Base-by-base conservation (phyloP, 176 grass and related monocot genomes). In the Leersia perrieri region DNA sequence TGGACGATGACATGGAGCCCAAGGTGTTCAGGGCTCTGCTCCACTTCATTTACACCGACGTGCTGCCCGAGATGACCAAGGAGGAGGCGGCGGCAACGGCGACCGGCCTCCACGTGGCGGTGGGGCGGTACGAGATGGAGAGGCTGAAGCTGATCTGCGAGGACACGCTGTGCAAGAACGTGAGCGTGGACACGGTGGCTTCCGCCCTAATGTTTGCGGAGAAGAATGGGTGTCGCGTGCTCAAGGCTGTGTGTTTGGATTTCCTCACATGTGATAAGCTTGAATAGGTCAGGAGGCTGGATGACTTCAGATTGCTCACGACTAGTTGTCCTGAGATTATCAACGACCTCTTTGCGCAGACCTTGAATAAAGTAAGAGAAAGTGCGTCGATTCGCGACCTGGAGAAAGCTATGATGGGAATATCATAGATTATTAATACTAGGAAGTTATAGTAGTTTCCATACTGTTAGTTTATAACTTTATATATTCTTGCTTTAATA, bases 11-110 rank as follows among this genome's bases (percentile, higher is more conserved):
- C 9, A 9, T 63, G 25, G 58, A 77, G 5, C 58, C 58, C 2
- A 1, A 8, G 15, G 60, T 63, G 36, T 77, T 63, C 74, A n/a
- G 29, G 74, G 74, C 58, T 9, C 10, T 77, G 36, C 74, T 77
- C 36, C 74, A 44, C 58, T 77, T 13, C 74, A 45, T 72, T 39
- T 78, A 66, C 60, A 78, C 75, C 16, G 39, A 78, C 61, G 27
- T 61, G 28, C 61, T 78, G 38, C 75, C 75, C 2, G 7, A 22
- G 16, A 72, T 28, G n/a, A 1, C 1, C 5, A 28, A 23, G 55
- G 13, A 11, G 27, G 62, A 32, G 4, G 62, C 13, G 25, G 75
- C 38, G 1, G 49, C 49, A 3, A 47, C 33, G 75, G 60, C 27
- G 0, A 1, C 2, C 10, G 47, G 28, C 1, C 27, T 71, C 39